These are phyloP conservation scores for Mycena floridula DNA, from an alignment of 768 basidiomycete genomes.

Conservation along the genomic window DNA sequence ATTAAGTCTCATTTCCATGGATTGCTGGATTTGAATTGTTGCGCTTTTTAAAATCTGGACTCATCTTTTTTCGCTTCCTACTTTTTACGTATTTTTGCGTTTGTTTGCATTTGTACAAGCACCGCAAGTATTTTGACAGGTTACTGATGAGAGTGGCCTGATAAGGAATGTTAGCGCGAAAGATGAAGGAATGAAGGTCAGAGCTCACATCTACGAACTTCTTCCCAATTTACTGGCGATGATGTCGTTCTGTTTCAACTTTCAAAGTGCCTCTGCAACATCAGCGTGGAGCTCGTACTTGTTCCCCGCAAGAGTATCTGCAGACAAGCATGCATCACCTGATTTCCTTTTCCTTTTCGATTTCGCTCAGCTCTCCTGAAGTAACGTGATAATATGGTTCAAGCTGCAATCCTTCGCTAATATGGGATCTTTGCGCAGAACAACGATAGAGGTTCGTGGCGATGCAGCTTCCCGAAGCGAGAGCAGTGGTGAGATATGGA, in stretches of 20 bases:
- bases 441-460: no score
- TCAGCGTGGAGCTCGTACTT: neutral
- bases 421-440: no score
- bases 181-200: neutral
- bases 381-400: neutral
- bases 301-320: neutral
- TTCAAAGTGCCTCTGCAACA: neutral
- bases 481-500: no score
- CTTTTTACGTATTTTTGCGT: no score
- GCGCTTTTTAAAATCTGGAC: no score
- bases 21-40: no score
- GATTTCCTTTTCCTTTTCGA: neutral
- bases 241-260: neutral
- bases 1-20: no score
- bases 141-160: neutral
- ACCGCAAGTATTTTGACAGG: no score
- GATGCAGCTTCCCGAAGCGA: no score
- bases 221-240: neutral
- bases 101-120: no score
- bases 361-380: neutral
- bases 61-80: no score
- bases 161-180: neutral
- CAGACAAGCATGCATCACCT: neutral
- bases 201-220: neutral
- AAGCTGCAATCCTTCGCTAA: neutral